Evolutionary conservation across 208 protist species (phyloP), one percentile per base, ranked within the genome.

Genomic region (Acanthamoeba castellanii): DNA sequence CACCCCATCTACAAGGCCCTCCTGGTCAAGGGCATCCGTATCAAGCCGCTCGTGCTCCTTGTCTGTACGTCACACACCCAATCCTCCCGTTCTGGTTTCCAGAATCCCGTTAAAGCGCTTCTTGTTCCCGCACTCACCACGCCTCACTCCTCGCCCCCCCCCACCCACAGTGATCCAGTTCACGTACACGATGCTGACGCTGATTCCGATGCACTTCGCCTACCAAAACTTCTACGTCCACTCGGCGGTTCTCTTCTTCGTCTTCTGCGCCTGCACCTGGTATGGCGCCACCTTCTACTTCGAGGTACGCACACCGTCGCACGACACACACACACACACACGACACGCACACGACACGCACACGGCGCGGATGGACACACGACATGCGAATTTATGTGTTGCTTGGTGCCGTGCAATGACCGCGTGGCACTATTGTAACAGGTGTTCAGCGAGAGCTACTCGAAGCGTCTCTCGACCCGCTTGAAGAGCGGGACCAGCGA

Each of bases 1-100:
- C 94, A 96, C 27, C 93, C 88, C 50, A 64, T 96, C 5, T 95
- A 95, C 59, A 94, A 95, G 52, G 68, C 74, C 11, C 74, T 95
- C 13, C 18, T 55, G n/a, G 78, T 55, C 6, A n/a, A 72, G 25
- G 96, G 95, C 47, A 74, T 89, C 20, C 94, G 93, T n/a, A 61
- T 95, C 37, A 61, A 50, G 45, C 95, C 92, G 27, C 30, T 94
- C 2, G 25, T 95, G 0, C 55, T 95, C 20, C 50, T 96, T 27
- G 95, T 96, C 42, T 5, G 95, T 94, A 92, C 76, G 93, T 95
- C 37, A 16, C 42, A 8, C 68, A 22, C 30, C 68, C 30, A n/a
- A 7, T 7, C 68, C 7, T 76, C 32, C 7, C 9, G 16, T 30
- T 87, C 2, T 82, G 34, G 50, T 66, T 76, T 66, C 8, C 47